Percentiles rank a stretch among this genome's conserved stretches.
Conservation (phyloP, 768 basidiomycete genomes). For the Tulasnella sp. region DNA sequence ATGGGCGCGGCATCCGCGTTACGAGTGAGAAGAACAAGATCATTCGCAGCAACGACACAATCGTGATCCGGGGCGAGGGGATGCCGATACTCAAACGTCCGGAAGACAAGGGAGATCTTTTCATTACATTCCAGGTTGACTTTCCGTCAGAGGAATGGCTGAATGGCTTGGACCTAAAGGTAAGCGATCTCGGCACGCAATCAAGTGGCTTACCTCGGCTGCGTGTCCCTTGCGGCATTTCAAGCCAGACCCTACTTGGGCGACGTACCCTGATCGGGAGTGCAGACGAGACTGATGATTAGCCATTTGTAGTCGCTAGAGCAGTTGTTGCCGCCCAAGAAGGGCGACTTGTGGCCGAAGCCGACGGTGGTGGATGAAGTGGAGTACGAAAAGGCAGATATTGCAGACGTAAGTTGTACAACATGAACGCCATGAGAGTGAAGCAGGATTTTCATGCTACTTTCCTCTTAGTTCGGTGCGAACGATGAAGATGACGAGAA, state of each 20-base stretch:
- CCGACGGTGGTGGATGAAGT: constrained; percentile 62
- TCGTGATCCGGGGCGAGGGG: constrained; percentile 72
- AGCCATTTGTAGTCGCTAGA: constrained; percentile 43
- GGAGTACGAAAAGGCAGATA: constrained; percentile 61
- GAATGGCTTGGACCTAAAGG: constrained; percentile 47
- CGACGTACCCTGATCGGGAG: too few species aligned
- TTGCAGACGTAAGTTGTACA: constrained; percentile 67
- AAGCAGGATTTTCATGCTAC: constrained; percentile 41
- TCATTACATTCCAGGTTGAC: constrained; percentile 72
- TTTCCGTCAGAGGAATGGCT: constrained; percentile 81
- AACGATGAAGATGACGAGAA: constrained; percentile 62
- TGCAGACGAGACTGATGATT: background rate
- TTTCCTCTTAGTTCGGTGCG: constrained; percentile 27
- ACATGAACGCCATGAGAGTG: constrained; percentile 48
- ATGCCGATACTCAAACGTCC: constrained; percentile 46
- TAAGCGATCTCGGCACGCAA: constrained; percentile 24
- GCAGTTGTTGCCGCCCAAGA: constrained; percentile 63
- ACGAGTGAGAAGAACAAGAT: constrained; percentile 64
- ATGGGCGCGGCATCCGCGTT: constrained; percentile 82
- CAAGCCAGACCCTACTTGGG: constrained; percentile 11
- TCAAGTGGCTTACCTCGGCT: background rate
- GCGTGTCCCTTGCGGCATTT: background rate
- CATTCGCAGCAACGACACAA: constrained; percentile 60
- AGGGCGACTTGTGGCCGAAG: constrained; percentile 55
- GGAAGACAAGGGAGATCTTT: constrained; percentile 42